Base-by-base conservation (phyloP, 257 asterid genomes). In the Solanum corneliomulleri region DNA sequence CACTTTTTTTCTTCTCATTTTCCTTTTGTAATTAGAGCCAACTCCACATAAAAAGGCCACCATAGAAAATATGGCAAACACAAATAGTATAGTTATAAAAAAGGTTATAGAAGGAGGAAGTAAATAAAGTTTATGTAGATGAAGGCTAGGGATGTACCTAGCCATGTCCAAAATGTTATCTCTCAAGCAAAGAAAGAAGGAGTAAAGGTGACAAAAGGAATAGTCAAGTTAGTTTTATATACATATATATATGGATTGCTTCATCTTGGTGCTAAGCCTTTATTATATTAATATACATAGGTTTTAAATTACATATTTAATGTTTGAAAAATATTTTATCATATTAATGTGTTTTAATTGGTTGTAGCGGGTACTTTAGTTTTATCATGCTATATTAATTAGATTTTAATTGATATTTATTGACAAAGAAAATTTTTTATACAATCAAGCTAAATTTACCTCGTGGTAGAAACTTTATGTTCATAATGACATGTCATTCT, bases 1-100 rank as follows among this genome's bases (percentile, higher is more conserved):
- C 92, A 9, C 88, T 91, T 20, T 84, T 88, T 68, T 86, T 69
- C 8, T 74, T 69, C 6, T 68, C 86, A 31, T 42, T 86, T 89
- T 66, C 62, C 85, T 88, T 78, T 77, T 80, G 42, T 80, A 62
- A 27, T 80, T 37, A 80, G 42, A 20, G 14, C 66, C 42, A 47
- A 47, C 41, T 80, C 84, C 84, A 80, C 84, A 80, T 49, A 80
- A 80, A 29, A 29, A 80, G 42, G 84, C 16, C 44, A 45, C 66
- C 84, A 80, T 45, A 27, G 66, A 45, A 6, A 78, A 9, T 47
- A 78, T 27, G 8, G 42, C 15, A 14, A 78, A 45, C 6, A 78
- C 41, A 45, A 16, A 13, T 8, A 78, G 16, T 45, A 45, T 9
- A 27, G 66, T 78, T 45, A 27, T 29, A 2, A 45, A 11, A 78